Percentiles rank a stretch among this genome's conserved stretches.
phyloP scores from a whole-genome alignment of 306 rosid genomes.

The Dryas octopetala region DNA sequence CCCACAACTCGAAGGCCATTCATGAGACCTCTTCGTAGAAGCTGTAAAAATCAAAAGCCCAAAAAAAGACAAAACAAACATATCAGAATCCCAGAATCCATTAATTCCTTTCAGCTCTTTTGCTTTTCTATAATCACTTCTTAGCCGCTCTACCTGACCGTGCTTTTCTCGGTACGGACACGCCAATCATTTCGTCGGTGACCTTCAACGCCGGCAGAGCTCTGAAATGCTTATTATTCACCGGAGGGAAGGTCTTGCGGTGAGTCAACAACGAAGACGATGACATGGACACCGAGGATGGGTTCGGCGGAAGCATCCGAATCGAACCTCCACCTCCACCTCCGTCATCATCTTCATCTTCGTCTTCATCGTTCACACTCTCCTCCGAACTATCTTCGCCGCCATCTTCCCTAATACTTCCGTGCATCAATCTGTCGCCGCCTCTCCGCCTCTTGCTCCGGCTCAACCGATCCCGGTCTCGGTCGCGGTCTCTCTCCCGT shows the following conservation, averaged over 20 bases:
- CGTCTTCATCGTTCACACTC: slow-evolving; percentile 84
- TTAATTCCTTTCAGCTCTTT: background rate
- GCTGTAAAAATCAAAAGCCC: slow-evolving; percentile 41
- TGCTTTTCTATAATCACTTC: background rate
- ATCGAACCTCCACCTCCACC: slow-evolving; percentile 50
- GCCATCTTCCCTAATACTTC: slow-evolving; percentile 66
- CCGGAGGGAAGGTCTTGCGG: slow-evolving; percentile 79
- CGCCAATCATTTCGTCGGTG: slow-evolving; percentile 98
- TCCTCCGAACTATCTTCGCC: slow-evolving; percentile 86
- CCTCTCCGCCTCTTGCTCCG: slow-evolving; percentile 80
- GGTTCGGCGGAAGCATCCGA: slow-evolving; percentile 90
- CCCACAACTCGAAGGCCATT: slow-evolving; percentile 72
- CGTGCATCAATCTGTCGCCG: slow-evolving; percentile 77
- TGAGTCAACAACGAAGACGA: slow-evolving; percentile 47
- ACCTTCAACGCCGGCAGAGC: slow-evolving; percentile 76
- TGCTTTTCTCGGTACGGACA: slow-evolving; percentile 83
- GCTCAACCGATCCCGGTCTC: slow-evolving; percentile 79
- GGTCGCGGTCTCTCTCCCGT: slow-evolving; percentile 56
- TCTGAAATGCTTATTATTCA: slow-evolving; percentile 62
- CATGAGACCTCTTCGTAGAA: slow-evolving; percentile 91
- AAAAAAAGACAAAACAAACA: background rate
- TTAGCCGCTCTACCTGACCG: slow-evolving; percentile 71
- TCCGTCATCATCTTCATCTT: slow-evolving; percentile 71
- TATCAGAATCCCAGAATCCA: slow-evolving; percentile 22
- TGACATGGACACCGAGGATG: slow-evolving; percentile 31